These are phyloP conservation scores for Ophiostoma sp. DNA, from an alignment of 2,329 filamentous ascomycete species.

Conservation along the genomic window DNA sequence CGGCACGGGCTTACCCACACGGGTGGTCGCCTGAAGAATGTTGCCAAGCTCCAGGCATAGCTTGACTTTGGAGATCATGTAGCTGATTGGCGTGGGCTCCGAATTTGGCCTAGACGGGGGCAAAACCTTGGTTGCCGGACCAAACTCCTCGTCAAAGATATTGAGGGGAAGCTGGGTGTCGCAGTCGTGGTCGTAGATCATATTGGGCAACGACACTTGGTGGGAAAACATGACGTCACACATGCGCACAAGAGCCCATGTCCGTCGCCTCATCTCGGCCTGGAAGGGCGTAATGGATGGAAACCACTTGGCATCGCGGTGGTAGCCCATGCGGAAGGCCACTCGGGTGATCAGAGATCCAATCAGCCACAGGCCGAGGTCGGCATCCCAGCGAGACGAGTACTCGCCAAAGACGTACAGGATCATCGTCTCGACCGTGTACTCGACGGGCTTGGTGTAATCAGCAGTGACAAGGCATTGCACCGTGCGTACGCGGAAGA, in stretches of 20 bases:
- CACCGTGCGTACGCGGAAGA: slow-evolving; percentile 67
- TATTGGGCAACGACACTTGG: slow-evolving; percentile 60
- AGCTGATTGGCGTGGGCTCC: slow-evolving; percentile 70
- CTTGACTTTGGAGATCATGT: slow-evolving; percentile 69
- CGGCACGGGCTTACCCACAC: slow-evolving; percentile 49
- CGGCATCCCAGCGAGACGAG: slow-evolving; percentile 66
- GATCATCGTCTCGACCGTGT: slow-evolving; percentile 73
- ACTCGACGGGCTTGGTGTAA: slow-evolving; percentile 67
- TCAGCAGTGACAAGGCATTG: slow-evolving; percentile 72
- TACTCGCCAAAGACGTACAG: slow-evolving; percentile 73
- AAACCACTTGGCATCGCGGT: slow-evolving; percentile 72
- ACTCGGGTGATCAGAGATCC: slow-evolving; percentile 52
- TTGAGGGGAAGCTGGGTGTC: slow-evolving; percentile 72
- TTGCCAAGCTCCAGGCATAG: slow-evolving; percentile 64
- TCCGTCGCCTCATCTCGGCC: slow-evolving; percentile 66
- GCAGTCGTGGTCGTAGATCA: slow-evolving; percentile 69
- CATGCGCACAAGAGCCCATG: slow-evolving; percentile 67
- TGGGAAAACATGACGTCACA: slow-evolving; percentile 73
- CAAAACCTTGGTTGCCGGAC: slow-evolving; percentile 60
- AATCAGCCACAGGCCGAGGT: slow-evolving; percentile 60
- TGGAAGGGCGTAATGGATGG: slow-evolving; percentile 66
- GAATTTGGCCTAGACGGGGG: slow-evolving; percentile 62
- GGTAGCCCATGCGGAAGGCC: slow-evolving; percentile 67
- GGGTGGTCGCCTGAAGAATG: slow-evolving; percentile 61
- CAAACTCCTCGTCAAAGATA: slow-evolving; percentile 75